These are phyloP conservation scores for Crithidia fasciculata DNA, from an alignment of 208 protist species.

Conservation along the genomic window DNA sequence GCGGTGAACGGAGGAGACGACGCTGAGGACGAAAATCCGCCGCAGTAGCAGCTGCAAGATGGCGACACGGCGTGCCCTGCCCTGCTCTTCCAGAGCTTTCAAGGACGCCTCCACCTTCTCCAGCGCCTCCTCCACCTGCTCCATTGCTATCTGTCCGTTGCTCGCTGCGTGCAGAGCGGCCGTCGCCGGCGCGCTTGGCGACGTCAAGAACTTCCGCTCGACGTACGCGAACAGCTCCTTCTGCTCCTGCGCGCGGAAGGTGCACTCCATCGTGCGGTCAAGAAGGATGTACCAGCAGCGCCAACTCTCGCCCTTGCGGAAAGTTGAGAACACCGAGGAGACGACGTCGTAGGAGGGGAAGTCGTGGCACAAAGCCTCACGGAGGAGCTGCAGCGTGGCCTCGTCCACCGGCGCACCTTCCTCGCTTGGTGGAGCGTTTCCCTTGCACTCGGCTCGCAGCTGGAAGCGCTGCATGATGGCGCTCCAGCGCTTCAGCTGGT, in stretches of 20 bases:
- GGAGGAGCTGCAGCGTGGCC: not conserved
- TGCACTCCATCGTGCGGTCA: slow-evolving; percentile 23
- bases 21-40: slow-evolving; percentile 30
- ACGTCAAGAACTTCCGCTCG: not conserved
- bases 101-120: slow-evolving; percentile 15
- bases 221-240: slow-evolving; percentile 12
- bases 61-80: slow-evolving; percentile 11
- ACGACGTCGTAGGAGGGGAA: slow-evolving; percentile 24
- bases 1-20: slow-evolving; percentile 30
- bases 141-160: not conserved
- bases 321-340: slow-evolving; percentile 3
- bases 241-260: slow-evolving; percentile 19
- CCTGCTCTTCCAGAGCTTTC: slow-evolving; percentile 18
- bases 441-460: not conserved
- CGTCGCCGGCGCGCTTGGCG: slow-evolving; percentile 4
- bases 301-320: slow-evolving; percentile 24
- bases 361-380: slow-evolving; percentile 17
- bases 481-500: slow-evolving; percentile 21
- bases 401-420: not conserved
- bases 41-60: slow-evolving; percentile 35
- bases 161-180: slow-evolving; percentile 15
- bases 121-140: slow-evolving; percentile 25
- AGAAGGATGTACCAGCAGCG: slow-evolving; percentile 36
- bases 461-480: not conserved
- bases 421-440: not conserved